Percentiles rank a stretch among this genome's conserved stretches.
Evolutionary conservation across 148 eudicot species (phyloP).

Genomic region (Pharnaceum exiguum): DNA sequence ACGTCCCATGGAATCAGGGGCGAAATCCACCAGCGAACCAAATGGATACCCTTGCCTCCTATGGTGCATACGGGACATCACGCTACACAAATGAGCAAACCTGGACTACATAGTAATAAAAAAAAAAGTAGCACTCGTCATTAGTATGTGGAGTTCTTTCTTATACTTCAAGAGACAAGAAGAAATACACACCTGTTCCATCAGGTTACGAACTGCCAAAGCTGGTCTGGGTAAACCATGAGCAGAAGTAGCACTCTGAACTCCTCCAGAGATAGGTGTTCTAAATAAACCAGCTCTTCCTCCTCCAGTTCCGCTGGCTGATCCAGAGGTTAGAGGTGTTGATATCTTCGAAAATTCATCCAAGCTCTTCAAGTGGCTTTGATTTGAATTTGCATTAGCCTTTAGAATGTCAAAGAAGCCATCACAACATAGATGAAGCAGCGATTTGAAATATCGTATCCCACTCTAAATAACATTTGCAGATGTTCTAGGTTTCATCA

Average conservation of each 20-base stretch:
- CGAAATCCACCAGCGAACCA: slow-evolving; percentile 96
- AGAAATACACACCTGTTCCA: slow-evolving; percentile 71
- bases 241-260: slow-evolving; percentile 98
- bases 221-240: slow-evolving; percentile 96
- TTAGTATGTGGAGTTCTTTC: not conserved
- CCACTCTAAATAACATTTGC: slow-evolving; percentile 24
- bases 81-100: slow-evolving; percentile 93
- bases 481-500: slow-evolving; percentile 13
- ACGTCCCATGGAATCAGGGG: slow-evolving; percentile 97
- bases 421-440: slow-evolving; percentile 52
- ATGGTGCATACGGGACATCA: slow-evolving; percentile 98
- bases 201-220: slow-evolving; percentile 90
- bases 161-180: not conserved
- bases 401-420: slow-evolving; percentile 58
- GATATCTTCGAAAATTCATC: slow-evolving; percentile 21
- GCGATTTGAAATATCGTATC: slow-evolving; percentile 30
- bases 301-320: slow-evolving; percentile 34
- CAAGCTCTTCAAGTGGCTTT: slow-evolving; percentile 22
- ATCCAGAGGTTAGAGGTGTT: slow-evolving; percentile 23
- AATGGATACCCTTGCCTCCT: slow-evolving; percentile 96
- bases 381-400: slow-evolving; percentile 40
- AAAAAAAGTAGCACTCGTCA: slow-evolving; percentile 3
- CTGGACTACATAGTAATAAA: slow-evolving; percentile 55
- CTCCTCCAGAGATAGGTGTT: slow-evolving; percentile 98
- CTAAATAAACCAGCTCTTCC: slow-evolving; percentile 90